phyloP scores from a whole-genome alignment of 768 basidiomycete genomes.

The Collybia mongolica region DNA sequence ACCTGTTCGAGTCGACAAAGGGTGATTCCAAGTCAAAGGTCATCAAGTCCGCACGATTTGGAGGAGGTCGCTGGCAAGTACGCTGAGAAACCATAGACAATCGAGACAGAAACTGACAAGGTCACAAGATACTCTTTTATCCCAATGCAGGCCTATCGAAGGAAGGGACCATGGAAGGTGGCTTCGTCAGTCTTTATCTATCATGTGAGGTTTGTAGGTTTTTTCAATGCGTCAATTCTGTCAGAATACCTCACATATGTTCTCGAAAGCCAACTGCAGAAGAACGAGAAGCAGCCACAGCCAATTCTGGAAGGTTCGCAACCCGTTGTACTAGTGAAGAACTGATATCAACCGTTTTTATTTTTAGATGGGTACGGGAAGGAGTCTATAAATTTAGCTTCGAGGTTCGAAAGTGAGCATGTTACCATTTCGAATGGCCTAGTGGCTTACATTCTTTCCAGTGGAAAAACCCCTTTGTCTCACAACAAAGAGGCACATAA shows the following conservation, averaged over 20 bases:
- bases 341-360: not conserved
- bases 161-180: constrained; percentile 44
- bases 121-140: constrained; percentile 72
- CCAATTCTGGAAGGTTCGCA: constrained; percentile 50
- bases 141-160: constrained; percentile 73
- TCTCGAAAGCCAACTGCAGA: constrained; percentile 64
- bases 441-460: constrained; percentile 14
- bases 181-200: constrained; percentile 74
- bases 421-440: not conserved
- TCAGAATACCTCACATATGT: not conserved
- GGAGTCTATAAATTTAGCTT: constrained; percentile 87
- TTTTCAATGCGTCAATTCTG: not conserved
- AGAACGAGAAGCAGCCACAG: constrained; percentile 67
- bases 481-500: constrained; percentile 79
- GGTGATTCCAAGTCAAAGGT: constrained; percentile 79
- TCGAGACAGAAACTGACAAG: not conserved
- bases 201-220: constrained; percentile 63
- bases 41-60: constrained; percentile 75
- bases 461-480: constrained; percentile 48
- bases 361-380: constrained; percentile 74
- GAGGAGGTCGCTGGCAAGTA: constrained; percentile 77
- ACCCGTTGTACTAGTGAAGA: not conserved
- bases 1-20: constrained; percentile 74
- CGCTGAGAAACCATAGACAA: constrained; percentile 6
- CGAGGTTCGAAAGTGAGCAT: constrained; percentile 65